Evolutionary conservation across 1,284 basidiomycete species (phyloP).

Genomic region (Rhodotorula sp.): DNA sequence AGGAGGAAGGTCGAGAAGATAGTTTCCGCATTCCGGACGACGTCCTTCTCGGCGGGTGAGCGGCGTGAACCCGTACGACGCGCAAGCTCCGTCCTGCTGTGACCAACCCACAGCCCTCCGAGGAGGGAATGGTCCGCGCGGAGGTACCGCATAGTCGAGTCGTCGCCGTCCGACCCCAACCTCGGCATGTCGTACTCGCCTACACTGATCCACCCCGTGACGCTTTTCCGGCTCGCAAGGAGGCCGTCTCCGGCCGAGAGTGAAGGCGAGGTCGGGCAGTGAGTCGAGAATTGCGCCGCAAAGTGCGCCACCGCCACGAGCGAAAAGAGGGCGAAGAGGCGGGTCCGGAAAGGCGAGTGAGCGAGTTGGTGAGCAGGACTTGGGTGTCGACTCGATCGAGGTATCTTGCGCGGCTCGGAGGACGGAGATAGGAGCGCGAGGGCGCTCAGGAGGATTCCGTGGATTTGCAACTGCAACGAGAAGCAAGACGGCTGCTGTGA

Average conservation of each 20-base stretch:
- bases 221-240: slow-evolving; percentile 65
- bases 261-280: slow-evolving; percentile 22
- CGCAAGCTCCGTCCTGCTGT: slow-evolving; percentile 12
- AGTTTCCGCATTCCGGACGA: slow-evolving; percentile 48
- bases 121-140: slow-evolving; percentile 83
- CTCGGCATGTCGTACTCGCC: slow-evolving; percentile 57
- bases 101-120: slow-evolving; percentile 78
- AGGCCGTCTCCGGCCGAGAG: slow-evolving; percentile 45
- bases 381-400: neutral
- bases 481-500: neutral
- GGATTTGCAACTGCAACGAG: slow-evolving; percentile 14
- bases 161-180: slow-evolving; percentile 42
- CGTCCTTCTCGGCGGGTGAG: slow-evolving; percentile 1
- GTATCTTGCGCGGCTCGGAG: no score
- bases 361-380: neutral
- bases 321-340: neutral
- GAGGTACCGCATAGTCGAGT: slow-evolving; percentile 68
- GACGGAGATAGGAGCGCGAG: slow-evolving; percentile 7
- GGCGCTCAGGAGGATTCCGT: slow-evolving; percentile 17
- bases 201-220: slow-evolving; percentile 75
- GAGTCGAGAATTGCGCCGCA: slow-evolving; percentile 8
- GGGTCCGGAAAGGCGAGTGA: neutral
- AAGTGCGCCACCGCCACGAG: slow-evolving; percentile 3
- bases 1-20: slow-evolving; percentile 67
- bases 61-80: no score